Base-by-base conservation (phyloP, 2,329 filamentous ascomycete genomes). In the Biscogniauxia sp. region DNA sequence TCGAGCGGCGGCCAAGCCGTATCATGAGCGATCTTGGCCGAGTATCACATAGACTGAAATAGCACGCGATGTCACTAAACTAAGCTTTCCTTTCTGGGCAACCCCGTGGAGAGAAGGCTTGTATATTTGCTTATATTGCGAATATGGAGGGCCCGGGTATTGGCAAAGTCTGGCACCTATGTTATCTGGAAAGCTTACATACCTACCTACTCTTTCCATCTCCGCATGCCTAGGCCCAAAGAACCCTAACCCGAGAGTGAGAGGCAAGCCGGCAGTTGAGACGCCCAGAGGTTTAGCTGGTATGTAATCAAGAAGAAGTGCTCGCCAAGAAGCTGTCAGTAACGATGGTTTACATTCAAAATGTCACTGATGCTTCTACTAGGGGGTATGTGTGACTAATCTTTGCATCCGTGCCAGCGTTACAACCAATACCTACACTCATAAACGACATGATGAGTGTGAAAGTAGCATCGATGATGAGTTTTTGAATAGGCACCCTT, bases 1-100 rank as follows among this genome's bases (percentile, higher is more conserved):
- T 15, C 37, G 15, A 45, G 17, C 37, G 3, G 37, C 37, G 20
- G 32, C 53, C 50, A 56, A 56, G 53, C 53, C 32, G 59, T 61
- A 26, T 56, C 53, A 59, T 55, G n/a, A 25, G 11, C 20, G 19
- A 17, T 45, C 53, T 56, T 61, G 53, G 59, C 53, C 17, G 50
- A 50, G 59, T 61, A 56, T 61, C 53, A 53, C 53, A 5, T 13
- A n/a, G 11, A 7, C 37, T 13, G 11, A 45, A 45, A 45, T 45
- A 45, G 37, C 37, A 45, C 37, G 11, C 37, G 17, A 45, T 45
- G 15, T 2, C 6, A n/a, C 15, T 11, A 45, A 45, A 45, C 7
- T n/a, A 45, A 45, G 37, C 13, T 45, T 45, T 45, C 37, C 17
- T 45, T n/a, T 45, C 11, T 45, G 37, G 17, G 2, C 37, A 17